Evolutionary conservation across 306 rosid genomes (phyloP).

Genomic region (Canavalia gladiata): DNA sequence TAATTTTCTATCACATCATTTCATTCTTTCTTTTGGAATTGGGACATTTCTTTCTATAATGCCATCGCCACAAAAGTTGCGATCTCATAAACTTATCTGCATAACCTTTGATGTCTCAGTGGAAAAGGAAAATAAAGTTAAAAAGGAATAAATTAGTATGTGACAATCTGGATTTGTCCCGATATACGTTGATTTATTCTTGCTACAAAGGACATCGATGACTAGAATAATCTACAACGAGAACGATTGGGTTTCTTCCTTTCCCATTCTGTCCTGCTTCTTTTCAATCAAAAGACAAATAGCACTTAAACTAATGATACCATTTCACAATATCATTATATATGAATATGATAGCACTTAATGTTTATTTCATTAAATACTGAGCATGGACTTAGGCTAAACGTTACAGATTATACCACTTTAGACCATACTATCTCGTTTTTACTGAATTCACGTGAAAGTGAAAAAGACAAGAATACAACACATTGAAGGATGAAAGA

Average conservation of each 20-base stretch:
- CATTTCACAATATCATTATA: conserved; percentile 2
- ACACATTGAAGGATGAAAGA: background rate
- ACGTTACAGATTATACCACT: background rate
- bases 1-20: too few species aligned
- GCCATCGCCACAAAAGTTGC: conserved; percentile 40
- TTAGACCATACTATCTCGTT: background rate
- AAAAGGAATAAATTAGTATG: conserved; percentile 32
- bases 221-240: background rate
- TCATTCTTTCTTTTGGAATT: too few species aligned
- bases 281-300: conserved; percentile 27
- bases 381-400: background rate
- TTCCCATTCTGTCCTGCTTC: conserved; percentile 19
- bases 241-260: conserved; percentile 1
- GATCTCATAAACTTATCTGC: conserved; percentile 36
- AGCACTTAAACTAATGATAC: conserved; percentile 18
- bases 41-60: background rate
- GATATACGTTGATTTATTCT: background rate
- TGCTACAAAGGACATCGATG: conserved; percentile 32
- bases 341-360: background rate
- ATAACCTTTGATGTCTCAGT: background rate
- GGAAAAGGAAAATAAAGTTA: conserved; percentile 19
- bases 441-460: conserved; percentile 6
- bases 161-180: conserved; percentile 39
- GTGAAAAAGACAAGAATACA: background rate
- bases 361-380: background rate